A percentile compares a stretch with the other conserved stretches of the same genome.
These are phyloP conservation scores for Phytophthora lateralis DNA, from an alignment of 352 stramenopile genomes.

Conservation along the genomic window DNA sequence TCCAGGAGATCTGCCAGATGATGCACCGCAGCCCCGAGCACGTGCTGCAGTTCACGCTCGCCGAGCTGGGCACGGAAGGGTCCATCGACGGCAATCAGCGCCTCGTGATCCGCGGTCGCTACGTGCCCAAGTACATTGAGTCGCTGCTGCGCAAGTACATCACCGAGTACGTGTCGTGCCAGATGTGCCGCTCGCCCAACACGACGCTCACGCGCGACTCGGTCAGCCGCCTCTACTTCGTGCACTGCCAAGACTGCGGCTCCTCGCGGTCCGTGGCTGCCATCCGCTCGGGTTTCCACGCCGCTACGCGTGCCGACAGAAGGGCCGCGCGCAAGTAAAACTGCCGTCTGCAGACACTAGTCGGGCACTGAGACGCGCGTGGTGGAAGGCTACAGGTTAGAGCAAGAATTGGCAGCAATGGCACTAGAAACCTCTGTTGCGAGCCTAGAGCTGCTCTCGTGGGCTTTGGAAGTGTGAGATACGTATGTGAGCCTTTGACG, in stretches of 20 bases:
- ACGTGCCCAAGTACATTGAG: constrained; percentile 99
- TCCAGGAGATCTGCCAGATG: constrained; percentile 98
- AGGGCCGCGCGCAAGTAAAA: constrained; percentile 84
- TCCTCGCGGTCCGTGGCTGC: constrained; percentile 95
- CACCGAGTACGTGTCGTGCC: constrained; percentile 99
- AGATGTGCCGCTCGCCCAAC: constrained; percentile 99
- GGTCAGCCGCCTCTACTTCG: constrained; percentile 97
- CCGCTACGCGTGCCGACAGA: constrained; percentile 87
- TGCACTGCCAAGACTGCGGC: constrained; percentile 98
- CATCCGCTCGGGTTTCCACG: constrained; percentile 99
- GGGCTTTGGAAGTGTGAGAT: constrained; percentile 27
- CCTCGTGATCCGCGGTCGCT: constrained; percentile 98
- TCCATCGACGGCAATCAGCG: constrained; percentile 99
- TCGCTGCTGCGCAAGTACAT: constrained; percentile 99
- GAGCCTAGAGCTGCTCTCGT: constrained; percentile 19
- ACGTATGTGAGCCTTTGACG: constrained; percentile 19
- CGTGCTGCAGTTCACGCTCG: constrained; percentile 99
- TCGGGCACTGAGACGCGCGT: constrained; percentile 10
- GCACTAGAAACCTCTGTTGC: constrained; percentile 28
- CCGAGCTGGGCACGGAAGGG: constrained; percentile 99
- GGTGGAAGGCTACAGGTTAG: constrained; percentile 22
- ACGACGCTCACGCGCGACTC: constrained; percentile 97
- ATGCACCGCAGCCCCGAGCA: constrained; percentile 99
- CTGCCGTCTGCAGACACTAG: constrained; percentile 9
- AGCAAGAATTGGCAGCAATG: constrained; percentile 31